phyloP scores from a whole-genome alignment of 805 yeast genomes.

The Brettanomyces custersianus region DNA sequence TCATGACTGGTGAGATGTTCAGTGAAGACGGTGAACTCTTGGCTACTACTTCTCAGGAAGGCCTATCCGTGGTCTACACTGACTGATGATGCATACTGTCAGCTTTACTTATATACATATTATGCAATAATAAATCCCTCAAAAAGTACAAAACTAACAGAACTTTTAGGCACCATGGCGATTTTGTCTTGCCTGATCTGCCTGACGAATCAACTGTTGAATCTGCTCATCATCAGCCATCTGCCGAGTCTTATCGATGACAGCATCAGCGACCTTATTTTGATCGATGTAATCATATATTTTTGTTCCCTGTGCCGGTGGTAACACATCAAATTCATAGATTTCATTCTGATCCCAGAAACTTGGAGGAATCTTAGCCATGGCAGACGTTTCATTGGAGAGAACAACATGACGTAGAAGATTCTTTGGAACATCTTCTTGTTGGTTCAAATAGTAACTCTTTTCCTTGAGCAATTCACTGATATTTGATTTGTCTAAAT shows the following conservation, averaged over 20 bases:
- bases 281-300: slow-evolving; percentile 3
- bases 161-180: too few relatives aligned
- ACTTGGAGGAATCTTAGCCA: slow-evolving; percentile 57
- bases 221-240: slow-evolving; percentile 1
- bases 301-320: slow-evolving; percentile 33
- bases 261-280: slow-evolving; percentile 2
- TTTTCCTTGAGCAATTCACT: slow-evolving; percentile 1
- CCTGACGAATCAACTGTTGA: slow-evolving; percentile 1
- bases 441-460: slow-evolving; percentile 11
- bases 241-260: background rate
- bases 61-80: slow-evolving; percentile 31
- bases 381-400: slow-evolving; percentile 60
- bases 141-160: too few relatives aligned
- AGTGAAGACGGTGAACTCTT: slow-evolving; percentile 39
- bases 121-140: too few relatives aligned
- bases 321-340: slow-evolving; percentile 64
- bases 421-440: slow-evolving; percentile 43
- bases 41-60: slow-evolving; percentile 62
- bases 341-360: slow-evolving; percentile 57
- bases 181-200: background rate
- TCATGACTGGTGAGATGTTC: slow-evolving; percentile 52
- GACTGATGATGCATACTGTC: slow-evolving; percentile 4
- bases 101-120: background rate
- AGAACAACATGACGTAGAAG: slow-evolving; percentile 59
- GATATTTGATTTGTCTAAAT: slow-evolving; percentile 11